These are phyloP conservation scores for Cardamine resedifolia DNA, from an alignment of 345 rosid genomes.

Conservation along the genomic window DNA sequence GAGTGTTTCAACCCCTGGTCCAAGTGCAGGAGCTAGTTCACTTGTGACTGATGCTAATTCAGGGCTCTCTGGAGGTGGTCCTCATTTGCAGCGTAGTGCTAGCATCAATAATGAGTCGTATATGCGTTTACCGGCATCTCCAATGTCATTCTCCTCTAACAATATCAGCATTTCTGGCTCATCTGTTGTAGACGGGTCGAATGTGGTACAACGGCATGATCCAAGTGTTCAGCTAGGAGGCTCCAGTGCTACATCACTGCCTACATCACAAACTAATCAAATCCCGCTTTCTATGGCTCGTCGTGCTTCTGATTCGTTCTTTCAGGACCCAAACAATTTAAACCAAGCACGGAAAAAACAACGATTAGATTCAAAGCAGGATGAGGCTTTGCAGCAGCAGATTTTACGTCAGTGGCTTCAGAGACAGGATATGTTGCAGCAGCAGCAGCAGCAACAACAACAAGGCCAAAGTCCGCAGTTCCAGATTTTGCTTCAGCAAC, in stretches of 20 bases:
- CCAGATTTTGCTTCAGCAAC: conserved; percentile 72
- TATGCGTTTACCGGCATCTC: conserved; percentile 95
- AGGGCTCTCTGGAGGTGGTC: conserved; percentile 75
- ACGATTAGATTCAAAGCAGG: conserved; percentile 80
- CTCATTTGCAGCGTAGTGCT: conserved; percentile 89
- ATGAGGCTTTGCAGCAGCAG: conserved; percentile 86
- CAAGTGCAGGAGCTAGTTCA: conserved; percentile 92
- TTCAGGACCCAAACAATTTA: conserved; percentile 69
- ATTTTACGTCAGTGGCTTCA: conserved; percentile 78
- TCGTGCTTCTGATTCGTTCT: conserved; percentile 61
- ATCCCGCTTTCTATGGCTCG: conserved; percentile 58
- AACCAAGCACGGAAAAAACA: conserved; percentile 78
- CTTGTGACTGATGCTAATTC: conserved; percentile 97
- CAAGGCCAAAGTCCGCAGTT: conserved; percentile 73
- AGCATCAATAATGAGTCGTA: conserved; percentile 92
- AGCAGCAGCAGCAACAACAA: conserved; percentile 55
- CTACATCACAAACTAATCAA: conserved; percentile 64
- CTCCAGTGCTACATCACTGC: conserved; percentile 72
- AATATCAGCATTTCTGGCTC: conserved; percentile 88
- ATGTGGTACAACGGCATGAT: conserved; percentile 73
- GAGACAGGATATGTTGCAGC: conserved; percentile 77
- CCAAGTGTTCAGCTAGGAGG: conserved; percentile 68
- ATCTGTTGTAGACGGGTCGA: conserved; percentile 82
- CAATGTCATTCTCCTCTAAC: conserved; percentile 92
- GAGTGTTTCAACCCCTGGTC: conserved; percentile 85